Conservation (phyloP, 768 basidiomycete genomes). For the Mycena metata region DNA sequence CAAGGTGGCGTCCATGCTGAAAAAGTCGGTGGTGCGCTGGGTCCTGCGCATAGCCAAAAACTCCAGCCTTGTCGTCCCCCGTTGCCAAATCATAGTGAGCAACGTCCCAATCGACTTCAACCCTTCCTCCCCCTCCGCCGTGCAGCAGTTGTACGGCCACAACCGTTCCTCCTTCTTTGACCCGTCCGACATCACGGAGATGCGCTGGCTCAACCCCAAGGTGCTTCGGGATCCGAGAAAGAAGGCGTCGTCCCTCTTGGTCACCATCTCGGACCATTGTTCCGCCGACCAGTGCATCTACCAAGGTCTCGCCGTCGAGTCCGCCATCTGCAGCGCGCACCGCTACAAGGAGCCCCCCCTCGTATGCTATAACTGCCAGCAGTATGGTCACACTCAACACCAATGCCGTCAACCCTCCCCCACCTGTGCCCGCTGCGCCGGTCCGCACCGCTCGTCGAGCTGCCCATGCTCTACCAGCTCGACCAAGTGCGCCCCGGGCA, state of each 20-base stretch:
- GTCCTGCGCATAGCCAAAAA: not conserved
- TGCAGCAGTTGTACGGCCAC: not conserved
- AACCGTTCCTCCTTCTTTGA: slow-evolving; percentile 12
- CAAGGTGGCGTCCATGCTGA: not conserved
- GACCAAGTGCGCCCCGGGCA: no score
- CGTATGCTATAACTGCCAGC: no score
- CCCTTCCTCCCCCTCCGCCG: not conserved
- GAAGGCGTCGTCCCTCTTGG: slow-evolving; percentile 18
- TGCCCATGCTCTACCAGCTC: no score
- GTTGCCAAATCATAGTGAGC: not conserved
- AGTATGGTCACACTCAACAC: no score
- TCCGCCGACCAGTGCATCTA: slow-evolving; percentile 10
- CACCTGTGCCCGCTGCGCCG: no score
- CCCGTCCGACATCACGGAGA: slow-evolving; percentile 10
- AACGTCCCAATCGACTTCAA: slow-evolving; percentile 11
- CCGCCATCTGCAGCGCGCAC: slow-evolving; percentile 3
- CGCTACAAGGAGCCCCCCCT: slow-evolving; percentile 1
- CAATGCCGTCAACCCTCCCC: no score
- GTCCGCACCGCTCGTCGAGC: no score
- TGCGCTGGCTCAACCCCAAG: slow-evolving; percentile 22
- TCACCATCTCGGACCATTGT: not conserved
- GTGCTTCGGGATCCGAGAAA: slow-evolving; percentile 13
- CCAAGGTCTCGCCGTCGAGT: slow-evolving; percentile 5
- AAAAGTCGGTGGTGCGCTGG: not conserved
- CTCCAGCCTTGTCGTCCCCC: not conserved